These are phyloP conservation scores for Eucalyptus brandiana DNA, from an alignment of 345 rosid genomes.

Conservation along the genomic window DNA sequence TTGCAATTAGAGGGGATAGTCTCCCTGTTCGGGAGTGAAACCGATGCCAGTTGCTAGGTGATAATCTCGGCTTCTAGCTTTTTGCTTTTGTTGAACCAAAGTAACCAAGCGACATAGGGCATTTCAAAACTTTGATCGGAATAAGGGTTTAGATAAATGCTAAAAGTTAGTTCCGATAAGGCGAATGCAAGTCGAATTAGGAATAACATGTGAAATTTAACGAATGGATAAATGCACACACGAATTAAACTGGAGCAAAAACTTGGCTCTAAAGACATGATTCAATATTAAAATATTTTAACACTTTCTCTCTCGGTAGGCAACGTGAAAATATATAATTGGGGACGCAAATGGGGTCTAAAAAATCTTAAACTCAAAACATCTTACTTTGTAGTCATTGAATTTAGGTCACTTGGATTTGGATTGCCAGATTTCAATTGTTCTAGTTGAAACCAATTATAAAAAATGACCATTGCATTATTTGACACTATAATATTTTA, in stretches of 20 bases:
- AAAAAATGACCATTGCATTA: background rate
- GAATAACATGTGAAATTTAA: background rate
- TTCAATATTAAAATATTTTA: background rate
- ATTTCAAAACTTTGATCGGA: background rate
- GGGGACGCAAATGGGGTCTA: accelerated
- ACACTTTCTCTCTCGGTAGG: background rate
- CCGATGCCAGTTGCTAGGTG: background rate
- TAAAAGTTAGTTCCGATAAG: background rate
- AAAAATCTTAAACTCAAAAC: background rate
- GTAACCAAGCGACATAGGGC: background rate
- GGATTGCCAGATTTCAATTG: background rate
- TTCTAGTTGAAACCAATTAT: background rate
- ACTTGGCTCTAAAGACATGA: background rate
- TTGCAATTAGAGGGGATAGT: background rate
- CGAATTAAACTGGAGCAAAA: background rate
- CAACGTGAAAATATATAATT: background rate
- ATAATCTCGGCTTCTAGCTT: background rate
- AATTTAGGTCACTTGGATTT: background rate
- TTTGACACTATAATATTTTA: background rate
- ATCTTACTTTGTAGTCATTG: background rate
- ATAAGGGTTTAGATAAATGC: background rate
- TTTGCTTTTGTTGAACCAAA: background rate
- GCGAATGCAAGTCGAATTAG: background rate
- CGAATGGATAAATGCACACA: background rate
- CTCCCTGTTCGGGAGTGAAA: background rate